These are phyloP conservation scores for Mucor saturninus DNA, from an alignment of 371 early-diverging fungal genomes.

Conservation along the genomic window DNA sequence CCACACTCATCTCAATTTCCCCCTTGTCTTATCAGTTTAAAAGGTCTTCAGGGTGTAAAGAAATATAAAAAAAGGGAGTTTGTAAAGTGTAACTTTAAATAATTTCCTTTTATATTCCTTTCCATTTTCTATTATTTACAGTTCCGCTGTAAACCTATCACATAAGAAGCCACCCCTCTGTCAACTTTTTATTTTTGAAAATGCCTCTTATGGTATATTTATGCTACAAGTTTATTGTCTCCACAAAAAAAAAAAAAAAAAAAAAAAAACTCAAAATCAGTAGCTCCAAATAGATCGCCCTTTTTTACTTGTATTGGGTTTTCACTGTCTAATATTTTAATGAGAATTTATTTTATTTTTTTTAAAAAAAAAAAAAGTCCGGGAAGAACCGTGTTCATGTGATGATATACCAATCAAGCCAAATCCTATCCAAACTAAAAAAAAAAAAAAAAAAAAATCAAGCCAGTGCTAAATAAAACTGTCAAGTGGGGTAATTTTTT, in stretches of 20 bases:
- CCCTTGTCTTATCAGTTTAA: no score
- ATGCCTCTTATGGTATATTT: constrained; percentile 8
- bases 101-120: background rate
- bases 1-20: no score
- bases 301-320: background rate
- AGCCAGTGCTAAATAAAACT: no score
- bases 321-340: no score
- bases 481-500: background rate
- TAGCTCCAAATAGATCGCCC: no score
- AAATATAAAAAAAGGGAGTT: no score
- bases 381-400: constrained; percentile 26
- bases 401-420: constrained; percentile 2
- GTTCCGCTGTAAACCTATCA: background rate
- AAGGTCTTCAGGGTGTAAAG: no score
- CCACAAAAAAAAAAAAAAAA: no score
- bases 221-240: no score
- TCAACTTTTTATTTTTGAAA: background rate
- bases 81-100: background rate
- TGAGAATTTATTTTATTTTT: background rate
- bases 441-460: no score
- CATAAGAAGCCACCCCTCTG: no score
- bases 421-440: background rate
- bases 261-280: no score
- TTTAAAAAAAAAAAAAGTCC: background rate
- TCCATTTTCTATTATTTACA: background rate